Evolutionary conservation across 225 moss, liverwort and hornwort species (phyloP).

Genomic region (Sphagnum contortum): DNA sequence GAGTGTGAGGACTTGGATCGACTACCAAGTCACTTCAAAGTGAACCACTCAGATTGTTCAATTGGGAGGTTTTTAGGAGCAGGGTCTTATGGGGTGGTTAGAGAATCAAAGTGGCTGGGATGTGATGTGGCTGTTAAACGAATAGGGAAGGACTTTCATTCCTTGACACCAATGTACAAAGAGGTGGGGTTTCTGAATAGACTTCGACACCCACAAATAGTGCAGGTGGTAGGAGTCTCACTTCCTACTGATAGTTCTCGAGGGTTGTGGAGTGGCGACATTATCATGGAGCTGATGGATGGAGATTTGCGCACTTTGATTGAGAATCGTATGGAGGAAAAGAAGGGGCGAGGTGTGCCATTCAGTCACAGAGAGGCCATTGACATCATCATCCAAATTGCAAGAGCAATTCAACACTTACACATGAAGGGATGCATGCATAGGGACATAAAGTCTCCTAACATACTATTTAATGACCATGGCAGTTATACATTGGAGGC

Average conservation of each 20-base stretch:
- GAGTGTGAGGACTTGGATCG: too few species aligned
- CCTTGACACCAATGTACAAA: slow-evolving; percentile 16
- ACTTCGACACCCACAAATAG: slow-evolving; percentile 24
- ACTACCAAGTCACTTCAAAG: too few species aligned
- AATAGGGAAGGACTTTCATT: neutral
- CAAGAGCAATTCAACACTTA: too few species aligned
- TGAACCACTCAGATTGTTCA: too few species aligned
- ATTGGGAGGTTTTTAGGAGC: too few species aligned
- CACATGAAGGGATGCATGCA: slow-evolving; percentile 6
- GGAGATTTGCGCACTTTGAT: slow-evolving; percentile 13
- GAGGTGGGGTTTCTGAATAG: slow-evolving; percentile 19
- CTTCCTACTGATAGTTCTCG: slow-evolving; percentile 7
- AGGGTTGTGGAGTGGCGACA: neutral
- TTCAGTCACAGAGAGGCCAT: slow-evolving; percentile 5
- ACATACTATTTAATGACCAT: too few species aligned
- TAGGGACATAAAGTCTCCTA: slow-evolving; percentile 26
- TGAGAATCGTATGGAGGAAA: too few species aligned
- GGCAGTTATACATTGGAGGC: too few species aligned
- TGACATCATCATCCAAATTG: too few species aligned
- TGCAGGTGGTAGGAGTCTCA: slow-evolving; percentile 17
- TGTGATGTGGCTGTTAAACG: too few species aligned
- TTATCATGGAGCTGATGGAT: slow-evolving; percentile 29
- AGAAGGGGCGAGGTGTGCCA: neutral
- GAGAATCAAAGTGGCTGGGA: too few species aligned
- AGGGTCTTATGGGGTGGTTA: too few species aligned